Percentiles rank a stretch among this genome's conserved stretches.
These are phyloP conservation scores for Ruellia speciosa DNA, from an alignment of 305 asterid species.

Conservation along the genomic window DNA sequence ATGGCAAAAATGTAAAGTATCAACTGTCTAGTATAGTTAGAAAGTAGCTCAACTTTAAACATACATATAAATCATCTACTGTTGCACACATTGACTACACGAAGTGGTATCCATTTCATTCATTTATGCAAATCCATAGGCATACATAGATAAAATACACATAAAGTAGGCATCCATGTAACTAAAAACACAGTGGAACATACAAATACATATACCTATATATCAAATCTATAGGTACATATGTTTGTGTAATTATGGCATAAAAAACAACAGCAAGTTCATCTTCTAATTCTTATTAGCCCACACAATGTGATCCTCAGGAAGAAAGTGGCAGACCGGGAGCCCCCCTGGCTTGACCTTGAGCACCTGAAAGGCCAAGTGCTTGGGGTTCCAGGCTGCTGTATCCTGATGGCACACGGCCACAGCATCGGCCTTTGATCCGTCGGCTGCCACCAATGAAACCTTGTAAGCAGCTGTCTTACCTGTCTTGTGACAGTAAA, in stretches of 20 bases:
- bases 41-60: too few species aligned
- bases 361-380: constrained; percentile 78
- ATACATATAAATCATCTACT: too few species aligned
- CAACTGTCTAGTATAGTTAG: too few species aligned
- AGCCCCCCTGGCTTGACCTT: constrained; percentile 72
- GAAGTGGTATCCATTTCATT: too few species aligned
- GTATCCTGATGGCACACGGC: constrained; percentile 82
- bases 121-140: too few species aligned
- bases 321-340: constrained; percentile 89
- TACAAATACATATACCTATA: constrained; percentile 1
- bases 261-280: background rate
- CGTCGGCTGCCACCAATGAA: constrained; percentile 40
- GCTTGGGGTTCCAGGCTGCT: constrained; percentile 81
- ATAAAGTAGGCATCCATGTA: constrained; percentile 16
- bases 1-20: too few species aligned
- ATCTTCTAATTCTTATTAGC: constrained; percentile 35
- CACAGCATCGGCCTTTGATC: constrained; percentile 56
- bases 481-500: constrained; percentile 63
- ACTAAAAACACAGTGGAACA: constrained; percentile 14
- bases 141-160: too few species aligned
- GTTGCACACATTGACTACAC: too few species aligned
- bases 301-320: constrained; percentile 83
- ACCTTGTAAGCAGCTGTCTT: constrained; percentile 46
- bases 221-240: too few species aligned
- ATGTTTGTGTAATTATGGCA: background rate